A percentile compares a stretch with the other conserved stretches of the same genome.
Evolutionary conservation across 306 rosid species (phyloP).

Genomic region (Rosa chinensis): DNA sequence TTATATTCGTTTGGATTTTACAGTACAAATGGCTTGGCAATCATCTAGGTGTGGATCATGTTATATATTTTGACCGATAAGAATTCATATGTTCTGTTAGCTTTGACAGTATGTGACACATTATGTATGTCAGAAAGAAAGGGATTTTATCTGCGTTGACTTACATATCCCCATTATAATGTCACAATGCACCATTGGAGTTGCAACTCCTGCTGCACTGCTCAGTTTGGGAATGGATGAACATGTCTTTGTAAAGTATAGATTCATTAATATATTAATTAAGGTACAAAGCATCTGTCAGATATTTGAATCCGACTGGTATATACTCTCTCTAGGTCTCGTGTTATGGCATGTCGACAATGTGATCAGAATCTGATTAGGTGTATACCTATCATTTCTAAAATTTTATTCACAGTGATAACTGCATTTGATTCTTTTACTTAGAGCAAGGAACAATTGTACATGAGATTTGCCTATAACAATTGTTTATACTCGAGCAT

Average conservation of each 20-base stretch:
- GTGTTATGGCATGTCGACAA: background rate
- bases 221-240: background rate
- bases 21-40: background rate
- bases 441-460: background rate
- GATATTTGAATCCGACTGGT: too few relatives aligned
- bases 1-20: background rate
- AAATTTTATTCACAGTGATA: background rate
- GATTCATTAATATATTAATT: background rate
- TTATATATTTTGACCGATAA: background rate
- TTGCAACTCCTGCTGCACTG: background rate
- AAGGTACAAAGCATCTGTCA: too few relatives aligned
- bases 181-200: background rate
- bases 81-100: background rate
- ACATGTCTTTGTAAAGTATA: background rate
- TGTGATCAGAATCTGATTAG: background rate
- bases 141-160: background rate
- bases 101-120: background rate
- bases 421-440: background rate
- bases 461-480: background rate
- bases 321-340: background rate
- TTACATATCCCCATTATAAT: background rate
- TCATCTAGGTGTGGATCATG: background rate
- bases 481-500: background rate
- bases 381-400: background rate
- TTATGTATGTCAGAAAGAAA: background rate